phyloP scores from a whole-genome alignment of 768 basidiomycete species.

The Coprinopsis strossmayeri region DNA sequence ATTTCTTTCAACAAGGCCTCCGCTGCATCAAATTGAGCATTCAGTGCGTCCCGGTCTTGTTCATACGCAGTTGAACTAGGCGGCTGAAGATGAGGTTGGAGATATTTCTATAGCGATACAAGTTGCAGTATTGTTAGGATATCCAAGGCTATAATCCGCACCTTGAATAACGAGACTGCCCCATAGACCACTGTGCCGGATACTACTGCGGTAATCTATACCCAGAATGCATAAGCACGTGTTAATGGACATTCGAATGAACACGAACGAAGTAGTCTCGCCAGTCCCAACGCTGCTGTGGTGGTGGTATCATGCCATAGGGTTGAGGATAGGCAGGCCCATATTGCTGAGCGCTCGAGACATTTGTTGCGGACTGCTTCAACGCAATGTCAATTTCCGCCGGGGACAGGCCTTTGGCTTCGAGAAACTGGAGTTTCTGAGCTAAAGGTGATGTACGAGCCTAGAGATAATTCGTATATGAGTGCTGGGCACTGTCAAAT shows the following conservation, averaged over 20 bases:
- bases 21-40: slow-evolving; percentile 85
- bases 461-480: slow-evolving; percentile 28
- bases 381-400: slow-evolving; percentile 85
- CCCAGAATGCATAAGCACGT: slow-evolving; percentile 17
- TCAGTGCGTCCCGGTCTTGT: slow-evolving; percentile 76
- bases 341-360: slow-evolving; percentile 25
- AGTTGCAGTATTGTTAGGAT: no score
- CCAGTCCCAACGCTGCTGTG: slow-evolving; percentile 78
- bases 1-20: slow-evolving; percentile 78
- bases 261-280: slow-evolving; percentile 88
- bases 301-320: slow-evolving; percentile 30
- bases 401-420: slow-evolving; percentile 83
- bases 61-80: slow-evolving; percentile 87
- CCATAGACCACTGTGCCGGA: slow-evolving; percentile 84
- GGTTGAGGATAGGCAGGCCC: slow-evolving; percentile 38
- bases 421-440: slow-evolving; percentile 89
- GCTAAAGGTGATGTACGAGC: slow-evolving; percentile 71
- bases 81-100: slow-evolving; percentile 86
- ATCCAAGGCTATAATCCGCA: no score
- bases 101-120: slow-evolving; percentile 61
- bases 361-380: slow-evolving; percentile 43
- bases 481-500: neutral
- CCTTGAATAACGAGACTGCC: slow-evolving; percentile 72
- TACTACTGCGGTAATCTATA: slow-evolving; percentile 85
- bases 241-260: slow-evolving; percentile 12